Evolutionary conservation across 2,329 filamentous ascomycete species (phyloP).

Genomic region (Mariannaea sp.): DNA sequence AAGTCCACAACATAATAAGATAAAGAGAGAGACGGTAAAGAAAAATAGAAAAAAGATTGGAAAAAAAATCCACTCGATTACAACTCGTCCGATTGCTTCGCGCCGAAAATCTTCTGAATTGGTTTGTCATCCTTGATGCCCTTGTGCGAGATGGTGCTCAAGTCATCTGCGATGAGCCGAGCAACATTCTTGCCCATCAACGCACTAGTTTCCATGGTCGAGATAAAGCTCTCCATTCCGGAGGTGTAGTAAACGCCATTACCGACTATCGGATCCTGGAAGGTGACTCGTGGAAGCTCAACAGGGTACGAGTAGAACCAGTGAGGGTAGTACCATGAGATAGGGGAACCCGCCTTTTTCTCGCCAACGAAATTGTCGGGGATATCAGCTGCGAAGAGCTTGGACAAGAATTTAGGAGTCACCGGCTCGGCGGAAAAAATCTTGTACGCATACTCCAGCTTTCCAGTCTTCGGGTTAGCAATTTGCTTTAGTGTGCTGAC

Average conservation of each 20-base stretch:
- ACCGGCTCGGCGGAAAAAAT: conserved; percentile 64
- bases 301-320: conserved; percentile 86
- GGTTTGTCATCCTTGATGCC: conserved; percentile 10
- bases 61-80: neutral
- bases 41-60: no score
- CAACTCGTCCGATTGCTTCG: neutral
- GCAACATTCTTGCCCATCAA: conserved; percentile 90
- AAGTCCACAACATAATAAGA: no score
- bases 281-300: conserved; percentile 81
- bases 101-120: conserved; percentile 9
- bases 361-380: conserved; percentile 47
- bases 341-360: conserved; percentile 44
- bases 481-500: conserved; percentile 73
- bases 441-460: conserved; percentile 66
- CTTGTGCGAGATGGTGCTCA: conserved; percentile 36
- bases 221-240: conserved; percentile 90
- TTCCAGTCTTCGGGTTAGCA: conserved; percentile 61
- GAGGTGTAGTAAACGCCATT: conserved; percentile 72
- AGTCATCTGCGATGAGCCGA: conserved; percentile 68
- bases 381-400: conserved; percentile 55
- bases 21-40: no score
- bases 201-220: conserved; percentile 95
- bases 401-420: conserved; percentile 57
- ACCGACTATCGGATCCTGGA: conserved; percentile 77
- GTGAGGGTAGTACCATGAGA: conserved; percentile 80